These are phyloP conservation scores for Scenedesmus sp. DNA, from an alignment of 163 green algal species.

Conservation along the genomic window DNA sequence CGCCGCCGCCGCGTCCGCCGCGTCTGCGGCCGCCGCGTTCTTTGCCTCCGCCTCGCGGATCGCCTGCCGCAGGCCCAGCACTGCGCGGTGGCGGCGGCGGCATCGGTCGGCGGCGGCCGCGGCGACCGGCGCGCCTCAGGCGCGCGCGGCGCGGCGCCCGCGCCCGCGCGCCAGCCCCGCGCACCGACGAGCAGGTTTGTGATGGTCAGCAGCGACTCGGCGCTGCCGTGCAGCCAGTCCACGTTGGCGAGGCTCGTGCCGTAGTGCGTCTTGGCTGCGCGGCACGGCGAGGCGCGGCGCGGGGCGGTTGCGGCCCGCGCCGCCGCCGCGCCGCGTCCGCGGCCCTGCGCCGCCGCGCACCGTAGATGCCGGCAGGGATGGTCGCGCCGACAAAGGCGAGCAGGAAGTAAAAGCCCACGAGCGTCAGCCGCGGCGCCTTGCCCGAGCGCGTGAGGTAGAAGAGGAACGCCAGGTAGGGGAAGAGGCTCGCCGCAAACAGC, in stretches of 20 bases:
- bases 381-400: conserved; percentile 96
- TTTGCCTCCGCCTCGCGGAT: conserved; percentile 51
- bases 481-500: conserved; percentile 91
- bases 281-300: neutral
- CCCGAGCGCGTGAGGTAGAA: conserved; percentile 78
- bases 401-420: conserved; percentile 98
- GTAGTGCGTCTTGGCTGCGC: conserved; percentile 88
- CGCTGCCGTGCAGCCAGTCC: conserved; percentile 95
- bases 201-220: conserved; percentile 95
- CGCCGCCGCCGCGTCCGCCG: neutral
- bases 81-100: too few species aligned
- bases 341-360: conserved; percentile 48
- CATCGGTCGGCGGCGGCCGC: too few species aligned
- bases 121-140: too few species aligned
- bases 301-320: neutral
- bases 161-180: neutral
- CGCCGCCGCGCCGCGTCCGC: neutral
- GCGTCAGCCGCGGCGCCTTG: conserved; percentile 72
- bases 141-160: neutral
- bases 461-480: conserved; percentile 94
- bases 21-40: conserved; percentile 28
- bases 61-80: conserved; percentile 65
- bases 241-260: conserved; percentile 92
- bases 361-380: conserved; percentile 95
- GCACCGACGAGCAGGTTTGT: conserved; percentile 96